Conservation (phyloP, 371 early-diverging fungal genomes). For the Mucor racemosus region DNA sequence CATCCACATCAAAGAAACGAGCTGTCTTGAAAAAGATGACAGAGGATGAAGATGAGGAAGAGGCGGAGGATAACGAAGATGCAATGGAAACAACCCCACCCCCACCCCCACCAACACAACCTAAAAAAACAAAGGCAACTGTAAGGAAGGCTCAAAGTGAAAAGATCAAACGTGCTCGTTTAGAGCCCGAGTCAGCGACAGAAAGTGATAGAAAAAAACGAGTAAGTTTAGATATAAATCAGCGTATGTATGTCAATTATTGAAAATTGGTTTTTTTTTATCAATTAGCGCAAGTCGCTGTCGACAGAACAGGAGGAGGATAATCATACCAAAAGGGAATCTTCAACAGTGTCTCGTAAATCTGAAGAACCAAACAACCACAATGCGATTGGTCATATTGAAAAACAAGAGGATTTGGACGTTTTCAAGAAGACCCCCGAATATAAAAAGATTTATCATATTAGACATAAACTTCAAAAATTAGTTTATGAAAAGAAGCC, state of each 20-base stretch:
- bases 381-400: neutral
- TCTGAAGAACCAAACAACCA: slow-evolving; percentile 12
- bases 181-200: neutral
- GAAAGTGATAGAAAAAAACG: slow-evolving; percentile 20
- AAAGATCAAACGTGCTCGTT: slow-evolving; percentile 3
- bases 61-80: neutral
- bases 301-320: slow-evolving; percentile 23
- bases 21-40: neutral
- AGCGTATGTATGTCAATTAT: neutral
- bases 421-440: slow-evolving; percentile 34
- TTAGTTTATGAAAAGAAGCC: slow-evolving; percentile 41
- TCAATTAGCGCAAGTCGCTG: slow-evolving; percentile 24
- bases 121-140: neutral
- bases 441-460: slow-evolving; percentile 33
- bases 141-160: neutral
- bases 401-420: slow-evolving; percentile 8
- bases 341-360: slow-evolving; percentile 14
- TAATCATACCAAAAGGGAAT: slow-evolving; percentile 10
- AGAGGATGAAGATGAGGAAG: slow-evolving; percentile 5
- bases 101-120: neutral
- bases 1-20: slow-evolving; percentile 1
- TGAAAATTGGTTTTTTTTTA: neutral
- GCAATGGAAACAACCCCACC: neutral
- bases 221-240: neutral
- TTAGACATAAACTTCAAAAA: slow-evolving; percentile 42